Conservation (phyloP, 2,329 filamentous ascomycete genomes). For the Colletotrichum sp. region DNA sequence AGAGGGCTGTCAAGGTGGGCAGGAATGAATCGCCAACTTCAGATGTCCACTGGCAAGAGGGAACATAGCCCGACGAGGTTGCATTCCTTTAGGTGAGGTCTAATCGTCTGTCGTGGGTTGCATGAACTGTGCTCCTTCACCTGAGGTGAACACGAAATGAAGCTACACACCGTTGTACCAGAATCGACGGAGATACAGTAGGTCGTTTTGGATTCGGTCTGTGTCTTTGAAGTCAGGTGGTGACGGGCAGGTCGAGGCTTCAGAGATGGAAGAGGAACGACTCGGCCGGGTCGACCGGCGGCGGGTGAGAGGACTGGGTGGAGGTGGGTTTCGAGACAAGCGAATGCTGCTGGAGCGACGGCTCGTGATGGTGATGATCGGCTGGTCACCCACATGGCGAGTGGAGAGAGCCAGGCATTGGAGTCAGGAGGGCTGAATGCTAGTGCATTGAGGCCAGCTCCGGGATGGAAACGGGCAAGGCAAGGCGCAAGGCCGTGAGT, state of each 20-base stretch:
- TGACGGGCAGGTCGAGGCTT: not conserved
- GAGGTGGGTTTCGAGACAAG: not conserved
- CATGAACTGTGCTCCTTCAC: not conserved
- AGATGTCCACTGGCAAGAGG: not conserved
- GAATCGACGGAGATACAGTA: not conserved
- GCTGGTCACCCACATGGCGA: not conserved
- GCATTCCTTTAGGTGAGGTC: not conserved
- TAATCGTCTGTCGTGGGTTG: not conserved
- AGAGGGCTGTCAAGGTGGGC: not conserved
- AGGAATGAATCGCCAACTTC: not conserved
- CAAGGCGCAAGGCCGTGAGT: not conserved
- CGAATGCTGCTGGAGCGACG: not conserved
- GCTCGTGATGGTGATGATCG: not conserved
- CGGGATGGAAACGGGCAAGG: not conserved
- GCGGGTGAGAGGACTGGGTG: not conserved
- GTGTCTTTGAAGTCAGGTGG: not conserved
- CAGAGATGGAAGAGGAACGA: not conserved
- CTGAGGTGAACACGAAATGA: not conserved
- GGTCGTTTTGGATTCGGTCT: not conserved
- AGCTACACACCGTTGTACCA: not conserved
- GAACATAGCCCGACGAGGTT: not conserved
- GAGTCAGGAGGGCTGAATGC: not conserved
- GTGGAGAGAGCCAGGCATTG: slow-evolving; percentile 1
- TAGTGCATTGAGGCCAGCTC: not conserved
- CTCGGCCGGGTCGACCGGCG: not conserved